These are phyloP conservation scores for Annona squamosa DNA, from an alignment of 164 flowering plant species.

Conservation along the genomic window DNA sequence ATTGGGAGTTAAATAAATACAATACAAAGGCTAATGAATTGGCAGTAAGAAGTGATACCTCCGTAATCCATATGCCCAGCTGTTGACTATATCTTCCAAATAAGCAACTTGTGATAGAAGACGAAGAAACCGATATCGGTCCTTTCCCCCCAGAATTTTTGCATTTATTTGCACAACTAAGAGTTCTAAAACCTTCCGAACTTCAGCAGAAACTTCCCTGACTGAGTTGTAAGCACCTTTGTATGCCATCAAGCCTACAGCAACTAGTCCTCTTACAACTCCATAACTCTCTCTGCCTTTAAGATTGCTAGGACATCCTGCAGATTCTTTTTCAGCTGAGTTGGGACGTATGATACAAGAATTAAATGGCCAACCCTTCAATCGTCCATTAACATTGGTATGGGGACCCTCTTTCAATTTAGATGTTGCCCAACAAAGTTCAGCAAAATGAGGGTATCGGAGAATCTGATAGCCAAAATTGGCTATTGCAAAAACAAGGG, in stretches of 20 bases:
- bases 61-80: constrained; percentile 63
- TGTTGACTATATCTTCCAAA: constrained; percentile 82
- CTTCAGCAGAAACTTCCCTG: constrained; percentile 64
- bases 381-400: constrained; percentile 62
- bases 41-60: constrained; percentile 36
- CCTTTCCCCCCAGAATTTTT: constrained; percentile 68
- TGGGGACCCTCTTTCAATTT: constrained; percentile 89
- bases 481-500: constrained; percentile 53
- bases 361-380: constrained; percentile 98
- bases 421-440: constrained; percentile 96
- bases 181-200: constrained; percentile 75
- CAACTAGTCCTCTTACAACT: constrained; percentile 76
- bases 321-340: constrained; percentile 31
- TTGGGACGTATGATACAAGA: constrained; percentile 73
- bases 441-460: constrained; percentile 90
- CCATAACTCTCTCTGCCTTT: constrained; percentile 45
- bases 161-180: constrained; percentile 51
- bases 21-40: constrained; percentile 9
- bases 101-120: constrained; percentile 91
- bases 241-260: constrained; percentile 88
- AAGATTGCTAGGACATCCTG: constrained; percentile 26
- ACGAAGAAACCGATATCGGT: constrained; percentile 51
- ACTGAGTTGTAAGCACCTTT: constrained; percentile 66
- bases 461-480: constrained; percentile 87
- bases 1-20: not conserved